Conservation (phyloP, 2,329 filamentous ascomycete species). For the Paecilomyces fulvus region DNA sequence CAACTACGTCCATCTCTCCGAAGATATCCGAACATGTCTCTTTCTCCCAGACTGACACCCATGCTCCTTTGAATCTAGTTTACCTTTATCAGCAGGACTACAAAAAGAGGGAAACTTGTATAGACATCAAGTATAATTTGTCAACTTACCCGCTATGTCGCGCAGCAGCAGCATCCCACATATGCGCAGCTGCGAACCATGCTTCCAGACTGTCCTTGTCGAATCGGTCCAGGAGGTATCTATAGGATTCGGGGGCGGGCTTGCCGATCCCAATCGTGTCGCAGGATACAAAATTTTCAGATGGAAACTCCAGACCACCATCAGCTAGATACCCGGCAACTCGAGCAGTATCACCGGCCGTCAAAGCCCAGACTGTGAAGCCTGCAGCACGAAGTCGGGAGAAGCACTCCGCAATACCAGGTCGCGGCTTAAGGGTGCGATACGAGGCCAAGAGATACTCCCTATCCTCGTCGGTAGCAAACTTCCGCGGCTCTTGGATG, state of each 20-base stretch:
- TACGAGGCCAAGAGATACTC: constrained; percentile 30
- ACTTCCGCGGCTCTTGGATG: constrained; percentile 27
- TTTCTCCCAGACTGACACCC: constrained; percentile 15
- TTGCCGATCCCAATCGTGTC: constrained; percentile 18
- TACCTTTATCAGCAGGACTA: not conserved
- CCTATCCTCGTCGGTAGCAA: constrained; percentile 32
- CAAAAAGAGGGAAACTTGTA: not conserved
- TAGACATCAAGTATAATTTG: not conserved
- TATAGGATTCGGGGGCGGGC: constrained; percentile 17
- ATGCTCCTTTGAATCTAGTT: constrained; percentile 17
- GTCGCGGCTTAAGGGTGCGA: constrained; percentile 19
- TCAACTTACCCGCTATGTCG: constrained; percentile 14
- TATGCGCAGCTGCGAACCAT: constrained; percentile 24
- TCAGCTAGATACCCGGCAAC: constrained; percentile 18
- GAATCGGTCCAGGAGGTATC: constrained; percentile 13
- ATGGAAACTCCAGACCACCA: constrained; percentile 14
- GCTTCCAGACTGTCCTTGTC: constrained; percentile 9
- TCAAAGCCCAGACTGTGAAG: constrained; percentile 21
- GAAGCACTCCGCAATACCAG: constrained; percentile 31
- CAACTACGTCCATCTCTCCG: constrained; percentile 22
- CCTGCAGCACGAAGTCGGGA: constrained; percentile 23
- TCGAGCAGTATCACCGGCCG: constrained; percentile 16
- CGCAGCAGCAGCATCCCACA: constrained; percentile 23
- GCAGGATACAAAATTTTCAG: constrained; percentile 18
- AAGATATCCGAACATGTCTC: constrained; percentile 17